phyloP scores from a whole-genome alignment of 352 stramenopile genomes.

The Phytophthora pseudosyringae region DNA sequence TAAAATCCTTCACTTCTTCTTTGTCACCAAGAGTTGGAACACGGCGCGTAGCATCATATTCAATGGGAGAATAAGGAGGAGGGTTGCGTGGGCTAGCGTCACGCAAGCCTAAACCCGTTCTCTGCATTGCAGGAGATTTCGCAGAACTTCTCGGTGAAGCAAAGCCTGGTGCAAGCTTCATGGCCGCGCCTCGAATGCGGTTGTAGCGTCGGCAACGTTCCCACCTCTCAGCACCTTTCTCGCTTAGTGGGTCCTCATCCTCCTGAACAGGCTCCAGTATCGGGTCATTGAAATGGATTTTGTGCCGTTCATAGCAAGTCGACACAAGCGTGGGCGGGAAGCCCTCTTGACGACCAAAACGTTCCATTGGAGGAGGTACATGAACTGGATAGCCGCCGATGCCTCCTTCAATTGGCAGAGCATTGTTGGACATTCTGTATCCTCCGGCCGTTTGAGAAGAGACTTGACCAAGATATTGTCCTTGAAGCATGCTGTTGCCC shows the following conservation, averaged over 20 bases:
- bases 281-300: conserved; percentile 73
- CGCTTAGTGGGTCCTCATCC: conserved; percentile 79
- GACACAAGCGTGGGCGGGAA: conserved; percentile 65
- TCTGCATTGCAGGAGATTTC: conserved; percentile 20
- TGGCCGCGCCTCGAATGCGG: conserved; percentile 56
- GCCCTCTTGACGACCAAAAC: conserved; percentile 55
- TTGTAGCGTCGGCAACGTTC: conserved; percentile 72
- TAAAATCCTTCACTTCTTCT: conserved; percentile 79
- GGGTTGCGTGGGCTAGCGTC: conserved; percentile 23
- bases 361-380: conserved; percentile 26
- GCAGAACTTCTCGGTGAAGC: conserved; percentile 29
- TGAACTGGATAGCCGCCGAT: conserved; percentile 24
- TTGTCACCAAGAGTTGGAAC: conserved; percentile 42
- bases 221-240: conserved; percentile 71
- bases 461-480: conserved; percentile 29
- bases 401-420: conserved; percentile 10
- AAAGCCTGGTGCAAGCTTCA: conserved; percentile 75
- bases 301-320: conserved; percentile 71
- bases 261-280: conserved; percentile 71
- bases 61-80: conserved; percentile 35
- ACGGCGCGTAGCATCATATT: conserved; percentile 41
- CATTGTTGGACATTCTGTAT: conserved; percentile 22
- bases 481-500: conserved; percentile 24
- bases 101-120: conserved; percentile 10
- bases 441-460: conserved; percentile 16